These are phyloP conservation scores for Trichopus zeylanicus DNA, from an alignment of 116 monocot species.

Conservation along the genomic window DNA sequence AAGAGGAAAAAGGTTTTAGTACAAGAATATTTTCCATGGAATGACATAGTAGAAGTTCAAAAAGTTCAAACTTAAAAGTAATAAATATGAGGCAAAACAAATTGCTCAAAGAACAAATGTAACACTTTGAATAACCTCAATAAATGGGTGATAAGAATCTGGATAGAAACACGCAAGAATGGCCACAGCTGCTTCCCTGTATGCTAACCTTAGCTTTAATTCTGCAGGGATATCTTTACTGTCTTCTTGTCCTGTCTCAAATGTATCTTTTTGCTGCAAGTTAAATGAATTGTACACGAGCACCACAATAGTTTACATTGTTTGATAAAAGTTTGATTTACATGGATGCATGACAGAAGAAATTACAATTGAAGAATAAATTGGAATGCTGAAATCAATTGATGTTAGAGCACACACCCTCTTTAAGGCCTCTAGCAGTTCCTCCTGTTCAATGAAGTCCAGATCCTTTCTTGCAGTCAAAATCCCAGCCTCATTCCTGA, in stretches of 20 bases:
- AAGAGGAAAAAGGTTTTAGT: constrained; percentile 4
- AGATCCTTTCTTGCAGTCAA: constrained; percentile 84
- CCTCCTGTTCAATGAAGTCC: constrained; percentile 75
- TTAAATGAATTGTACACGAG: constrained; percentile 7
- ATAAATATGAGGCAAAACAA: not conserved
- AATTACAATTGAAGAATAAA: not conserved
- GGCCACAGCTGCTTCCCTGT: constrained; percentile 80
- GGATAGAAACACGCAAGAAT: constrained; percentile 73
- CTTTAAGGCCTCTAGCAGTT: constrained; percentile 69
- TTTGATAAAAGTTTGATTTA: not conserved
- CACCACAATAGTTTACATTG: not conserved
- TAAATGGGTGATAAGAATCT: constrained; percentile 55
- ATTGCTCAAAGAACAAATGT: not conserved
- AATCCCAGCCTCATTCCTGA: constrained; percentile 91
- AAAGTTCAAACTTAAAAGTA: not conserved
- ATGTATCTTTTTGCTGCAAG: constrained; percentile 90
- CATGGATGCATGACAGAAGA: not conserved
- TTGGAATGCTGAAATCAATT: too few relatives aligned
- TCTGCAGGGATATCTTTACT: constrained; percentile 63
- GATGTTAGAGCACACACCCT: constrained; percentile 38
- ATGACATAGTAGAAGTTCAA: not conserved
- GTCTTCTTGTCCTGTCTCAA: constrained; percentile 92
- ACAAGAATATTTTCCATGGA: not conserved
- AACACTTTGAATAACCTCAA: constrained; percentile 27
- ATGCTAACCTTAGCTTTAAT: constrained; percentile 73